Evolutionary conservation across 108 stramenopile genomes (phyloP).

Genomic region (Nitzschia palea): DNA sequence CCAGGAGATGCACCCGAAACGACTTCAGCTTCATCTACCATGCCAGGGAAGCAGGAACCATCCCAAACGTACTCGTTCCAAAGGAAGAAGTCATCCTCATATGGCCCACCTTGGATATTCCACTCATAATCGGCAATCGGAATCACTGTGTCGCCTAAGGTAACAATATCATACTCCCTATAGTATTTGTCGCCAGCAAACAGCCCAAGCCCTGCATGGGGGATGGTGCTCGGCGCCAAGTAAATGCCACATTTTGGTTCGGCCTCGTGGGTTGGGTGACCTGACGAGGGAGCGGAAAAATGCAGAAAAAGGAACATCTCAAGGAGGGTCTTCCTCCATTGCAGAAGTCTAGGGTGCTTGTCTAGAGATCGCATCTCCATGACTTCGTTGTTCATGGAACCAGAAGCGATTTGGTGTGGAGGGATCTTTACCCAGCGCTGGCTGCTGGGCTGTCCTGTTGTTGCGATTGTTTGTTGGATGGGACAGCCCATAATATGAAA

Average conservation of each 20-base stretch:
- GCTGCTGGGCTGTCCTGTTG: no score
- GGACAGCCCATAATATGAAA: no score
- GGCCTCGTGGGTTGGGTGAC: no score
- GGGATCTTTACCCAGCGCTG: no score
- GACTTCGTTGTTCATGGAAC: no score
- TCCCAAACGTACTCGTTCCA: constrained; percentile 42
- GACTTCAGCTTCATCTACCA: constrained; percentile 29
- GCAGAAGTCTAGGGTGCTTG: no score
- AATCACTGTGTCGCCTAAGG: constrained; percentile 30
- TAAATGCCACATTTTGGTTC: constrained; percentile 41
- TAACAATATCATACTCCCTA: constrained; percentile 21
- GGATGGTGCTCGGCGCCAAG: constrained; percentile 46
- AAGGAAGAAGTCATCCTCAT: constrained; percentile 10
- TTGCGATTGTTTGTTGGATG: no score
- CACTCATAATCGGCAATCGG: constrained; percentile 34
- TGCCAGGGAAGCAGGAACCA: constrained; percentile 18
- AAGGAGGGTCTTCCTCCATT: no score
- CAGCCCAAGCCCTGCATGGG: constrained; percentile 43
- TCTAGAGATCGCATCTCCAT: no score
- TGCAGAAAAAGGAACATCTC: no score
- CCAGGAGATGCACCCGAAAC: constrained; percentile 34
- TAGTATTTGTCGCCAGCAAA: constrained; percentile 25
- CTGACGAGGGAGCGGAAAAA: no score
- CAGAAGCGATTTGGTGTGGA: no score
- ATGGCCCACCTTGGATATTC: constrained; percentile 21